Evolutionary conservation across 2,329 filamentous ascomycete species (phyloP).

Genomic region (Nigrospora oryzae): DNA sequence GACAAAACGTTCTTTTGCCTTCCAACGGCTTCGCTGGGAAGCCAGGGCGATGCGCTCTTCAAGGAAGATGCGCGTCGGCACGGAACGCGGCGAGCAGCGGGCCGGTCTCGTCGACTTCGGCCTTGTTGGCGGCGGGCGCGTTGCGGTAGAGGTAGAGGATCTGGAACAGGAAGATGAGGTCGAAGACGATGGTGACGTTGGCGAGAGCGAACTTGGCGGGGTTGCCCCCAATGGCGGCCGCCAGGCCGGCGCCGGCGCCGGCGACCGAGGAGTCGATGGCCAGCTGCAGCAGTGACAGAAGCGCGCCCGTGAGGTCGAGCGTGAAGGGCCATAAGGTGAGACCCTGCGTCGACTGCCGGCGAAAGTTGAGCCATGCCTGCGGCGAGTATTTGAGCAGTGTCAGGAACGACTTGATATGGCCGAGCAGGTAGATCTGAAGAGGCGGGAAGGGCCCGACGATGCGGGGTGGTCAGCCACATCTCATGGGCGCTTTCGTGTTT

Average conservation of each 20-base stretch:
- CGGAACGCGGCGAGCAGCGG: too few species aligned
- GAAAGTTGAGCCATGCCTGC: conserved; percentile 4
- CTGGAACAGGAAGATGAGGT: conserved; percentile 3
- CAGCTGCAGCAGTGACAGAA: not conserved
- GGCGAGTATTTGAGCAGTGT: conserved; percentile 6
- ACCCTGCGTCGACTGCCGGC: conserved; percentile 3
- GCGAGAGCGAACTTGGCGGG: conserved; percentile 5
- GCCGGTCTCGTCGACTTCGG: too few species aligned
- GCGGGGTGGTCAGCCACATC: too few species aligned
- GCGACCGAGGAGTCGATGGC: not conserved
- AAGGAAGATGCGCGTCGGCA: too few species aligned
- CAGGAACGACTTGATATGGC: conserved; percentile 5
- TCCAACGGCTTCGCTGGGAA: too few species aligned
- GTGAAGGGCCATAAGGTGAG: conserved; percentile 3
- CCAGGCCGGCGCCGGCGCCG: not conserved
- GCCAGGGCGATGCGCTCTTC: too few species aligned
- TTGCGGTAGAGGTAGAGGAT: conserved; percentile 4
- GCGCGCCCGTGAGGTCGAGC: not conserved
- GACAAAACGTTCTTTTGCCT: too few species aligned
- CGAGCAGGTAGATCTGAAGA: conserved; percentile 4
- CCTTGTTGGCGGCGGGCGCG: not conserved
- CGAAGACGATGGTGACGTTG: conserved; percentile 5
- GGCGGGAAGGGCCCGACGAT: too few species aligned
- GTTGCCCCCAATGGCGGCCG: conserved; percentile 2
- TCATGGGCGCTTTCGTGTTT: too few species aligned